These are phyloP conservation scores for Nicotiana benthamiana DNA, from an alignment of 257 asterid genomes.

Conservation along the genomic window DNA sequence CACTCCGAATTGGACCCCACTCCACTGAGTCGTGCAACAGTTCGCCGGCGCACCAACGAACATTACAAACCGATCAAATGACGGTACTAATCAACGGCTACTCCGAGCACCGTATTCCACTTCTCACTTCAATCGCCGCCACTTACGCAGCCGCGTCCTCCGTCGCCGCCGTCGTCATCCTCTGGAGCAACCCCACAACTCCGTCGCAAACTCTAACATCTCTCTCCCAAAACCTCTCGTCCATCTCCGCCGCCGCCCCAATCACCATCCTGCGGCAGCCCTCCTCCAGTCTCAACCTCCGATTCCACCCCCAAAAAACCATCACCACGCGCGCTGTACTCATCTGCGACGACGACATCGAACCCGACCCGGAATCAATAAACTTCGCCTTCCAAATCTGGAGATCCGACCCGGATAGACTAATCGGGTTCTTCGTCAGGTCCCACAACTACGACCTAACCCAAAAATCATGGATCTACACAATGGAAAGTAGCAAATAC, in stretches of 20 bases:
- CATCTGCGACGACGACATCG: slow-evolving; percentile 85
- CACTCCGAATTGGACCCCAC: slow-evolving; percentile 29
- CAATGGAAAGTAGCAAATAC: slow-evolving; percentile 56
- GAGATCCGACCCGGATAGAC: slow-evolving; percentile 56
- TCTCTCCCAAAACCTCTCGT: slow-evolving; percentile 46
- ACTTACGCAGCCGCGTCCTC: slow-evolving; percentile 58
- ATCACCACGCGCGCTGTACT: slow-evolving; percentile 62
- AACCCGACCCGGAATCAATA: slow-evolving; percentile 43
- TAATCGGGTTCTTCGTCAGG: slow-evolving; percentile 72
- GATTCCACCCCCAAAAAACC: slow-evolving; percentile 55
- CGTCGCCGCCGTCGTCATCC: slow-evolving; percentile 51
- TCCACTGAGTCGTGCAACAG: slow-evolving; percentile 21
- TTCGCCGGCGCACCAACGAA: slow-evolving; percentile 27
- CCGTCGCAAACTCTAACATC: slow-evolving; percentile 34
- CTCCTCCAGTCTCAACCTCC: slow-evolving; percentile 64
- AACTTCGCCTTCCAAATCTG: slow-evolving; percentile 61
- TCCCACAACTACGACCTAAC: slow-evolving; percentile 71
- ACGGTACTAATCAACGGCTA: slow-evolving; percentile 85
- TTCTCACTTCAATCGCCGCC: slow-evolving; percentile 57
- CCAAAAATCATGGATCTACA: slow-evolving; percentile 64
- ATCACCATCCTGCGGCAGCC: slow-evolving; percentile 45
- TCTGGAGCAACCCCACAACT: slow-evolving; percentile 86
- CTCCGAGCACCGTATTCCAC: slow-evolving; percentile 77
- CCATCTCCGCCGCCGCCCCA: slow-evolving; percentile 21
- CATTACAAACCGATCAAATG: slow-evolving; percentile 58